Evolutionary conservation across 2,329 filamentous ascomycete genomes (phyloP).

Genomic region (Eurotiales sp.): DNA sequence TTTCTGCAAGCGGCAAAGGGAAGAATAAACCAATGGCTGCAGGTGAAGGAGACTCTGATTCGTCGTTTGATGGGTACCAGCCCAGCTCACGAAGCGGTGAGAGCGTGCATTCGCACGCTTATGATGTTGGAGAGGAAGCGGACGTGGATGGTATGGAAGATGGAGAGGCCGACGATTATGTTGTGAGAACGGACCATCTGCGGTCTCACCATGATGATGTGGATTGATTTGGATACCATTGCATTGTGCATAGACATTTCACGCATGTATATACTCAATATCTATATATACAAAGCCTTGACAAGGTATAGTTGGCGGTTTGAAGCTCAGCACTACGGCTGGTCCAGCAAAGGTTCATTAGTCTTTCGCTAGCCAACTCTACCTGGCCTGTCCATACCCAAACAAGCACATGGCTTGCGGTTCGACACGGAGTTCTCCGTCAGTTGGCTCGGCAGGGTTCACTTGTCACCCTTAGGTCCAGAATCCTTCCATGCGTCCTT

Average conservation of each 20-base stretch:
- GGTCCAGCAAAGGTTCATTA: no score
- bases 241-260: background rate
- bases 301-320: background rate
- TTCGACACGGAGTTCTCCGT: no score
- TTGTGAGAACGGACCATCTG: constrained; percentile 37
- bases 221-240: constrained; percentile 11
- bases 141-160: constrained; percentile 23
- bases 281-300: background rate
- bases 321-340: no score
- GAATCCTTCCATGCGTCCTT: background rate
- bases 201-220: constrained; percentile 19
- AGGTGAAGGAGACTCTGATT: constrained; percentile 31
- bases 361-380: no score
- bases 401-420: no score
- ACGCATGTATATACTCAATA: background rate
- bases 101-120: constrained; percentile 16
- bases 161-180: constrained; percentile 36
- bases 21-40: constrained; percentile 35
- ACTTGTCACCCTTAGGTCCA: no score
- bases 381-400: no score
- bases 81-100: constrained; percentile 12
- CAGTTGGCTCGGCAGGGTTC: no score
- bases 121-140: constrained; percentile 24
- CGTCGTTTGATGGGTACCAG: constrained; percentile 20
- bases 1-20: constrained; percentile 28